Percentiles rank a stretch among this genome's conserved stretches.
Evolutionary conservation across 176 grass and related monocot genomes (phyloP).

Genomic region (Musa schizocarpa): DNA sequence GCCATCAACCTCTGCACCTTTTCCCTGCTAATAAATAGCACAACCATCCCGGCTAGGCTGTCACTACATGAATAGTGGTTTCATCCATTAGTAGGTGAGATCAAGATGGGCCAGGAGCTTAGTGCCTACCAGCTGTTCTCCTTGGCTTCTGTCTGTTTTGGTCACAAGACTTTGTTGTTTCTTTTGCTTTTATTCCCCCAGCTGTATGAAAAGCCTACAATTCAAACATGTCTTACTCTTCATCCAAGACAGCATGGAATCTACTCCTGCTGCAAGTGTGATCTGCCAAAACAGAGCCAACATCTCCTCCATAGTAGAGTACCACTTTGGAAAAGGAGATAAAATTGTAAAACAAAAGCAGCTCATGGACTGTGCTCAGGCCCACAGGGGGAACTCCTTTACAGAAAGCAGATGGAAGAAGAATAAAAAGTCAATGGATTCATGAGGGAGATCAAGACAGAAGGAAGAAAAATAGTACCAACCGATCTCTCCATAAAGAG

Average conservation of each 20-base stretch:
- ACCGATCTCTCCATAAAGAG: too few relatives aligned
- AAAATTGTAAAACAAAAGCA: neutral
- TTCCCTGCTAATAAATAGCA: too few relatives aligned
- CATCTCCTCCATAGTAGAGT: neutral
- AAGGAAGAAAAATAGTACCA: too few relatives aligned
- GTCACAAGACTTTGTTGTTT: neutral
- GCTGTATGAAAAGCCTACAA: neutral
- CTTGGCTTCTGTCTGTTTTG: neutral
- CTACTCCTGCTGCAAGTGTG: neutral
- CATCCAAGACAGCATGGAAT: neutral
- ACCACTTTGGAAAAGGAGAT: neutral
- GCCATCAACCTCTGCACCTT: too few relatives aligned
- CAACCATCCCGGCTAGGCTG: too few relatives aligned
- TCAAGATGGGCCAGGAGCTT: too few relatives aligned
- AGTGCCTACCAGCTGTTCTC: conserved; percentile 1
- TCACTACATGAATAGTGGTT: too few relatives aligned
- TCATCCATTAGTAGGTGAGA: too few relatives aligned
- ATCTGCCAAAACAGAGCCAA: neutral
- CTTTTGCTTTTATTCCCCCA: neutral
- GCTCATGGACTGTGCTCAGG: neutral
- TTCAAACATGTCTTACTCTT: neutral
- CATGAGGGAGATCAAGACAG: too few relatives aligned
- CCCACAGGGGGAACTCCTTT: neutral
- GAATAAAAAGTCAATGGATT: too few relatives aligned
- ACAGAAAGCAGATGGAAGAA: neutral